Conservation (phyloP, 345 rosid species). For the Jatropha curcas region DNA sequence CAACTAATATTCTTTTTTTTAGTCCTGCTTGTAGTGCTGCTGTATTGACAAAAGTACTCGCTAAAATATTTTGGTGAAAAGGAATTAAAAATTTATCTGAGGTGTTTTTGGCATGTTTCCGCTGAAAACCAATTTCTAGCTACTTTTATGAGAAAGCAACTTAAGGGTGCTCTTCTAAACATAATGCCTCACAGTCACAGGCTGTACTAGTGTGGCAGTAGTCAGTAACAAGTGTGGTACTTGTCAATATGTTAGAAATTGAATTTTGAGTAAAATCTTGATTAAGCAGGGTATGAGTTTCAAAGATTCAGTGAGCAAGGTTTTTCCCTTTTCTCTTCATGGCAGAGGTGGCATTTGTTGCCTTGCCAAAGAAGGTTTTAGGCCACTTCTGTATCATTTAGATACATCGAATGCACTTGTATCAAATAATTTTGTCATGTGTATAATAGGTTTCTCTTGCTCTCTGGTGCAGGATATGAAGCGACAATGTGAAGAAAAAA, state of each 20-base stretch:
- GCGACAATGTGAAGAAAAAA: conserved; percentile 93
- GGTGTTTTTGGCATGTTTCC: conserved; percentile 2
- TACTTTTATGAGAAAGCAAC: neutral
- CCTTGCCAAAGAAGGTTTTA: neutral
- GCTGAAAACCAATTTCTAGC: neutral
- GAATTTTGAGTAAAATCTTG: neutral
- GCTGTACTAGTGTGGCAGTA: neutral
- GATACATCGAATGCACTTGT: neutral
- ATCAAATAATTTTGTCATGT: neutral
- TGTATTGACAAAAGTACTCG: neutral
- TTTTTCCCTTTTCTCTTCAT: neutral
- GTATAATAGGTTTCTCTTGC: conserved; percentile 24
- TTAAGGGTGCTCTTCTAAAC: neutral
- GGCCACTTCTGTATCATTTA: neutral
- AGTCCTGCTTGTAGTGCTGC: no score
- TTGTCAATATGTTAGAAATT: neutral
- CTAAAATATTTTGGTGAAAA: neutral
- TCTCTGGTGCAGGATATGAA: conserved; percentile 83
- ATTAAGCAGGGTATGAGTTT: no score
- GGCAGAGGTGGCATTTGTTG: neutral
- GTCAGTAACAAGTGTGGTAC: neutral
- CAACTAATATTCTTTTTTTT: neutral
- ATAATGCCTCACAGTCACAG: neutral
- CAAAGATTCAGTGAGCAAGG: neutral
- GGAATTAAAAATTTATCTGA: neutral